phyloP scores from a whole-genome alignment of 257 asterid genomes.

The Ehretia macrophylla region DNA sequence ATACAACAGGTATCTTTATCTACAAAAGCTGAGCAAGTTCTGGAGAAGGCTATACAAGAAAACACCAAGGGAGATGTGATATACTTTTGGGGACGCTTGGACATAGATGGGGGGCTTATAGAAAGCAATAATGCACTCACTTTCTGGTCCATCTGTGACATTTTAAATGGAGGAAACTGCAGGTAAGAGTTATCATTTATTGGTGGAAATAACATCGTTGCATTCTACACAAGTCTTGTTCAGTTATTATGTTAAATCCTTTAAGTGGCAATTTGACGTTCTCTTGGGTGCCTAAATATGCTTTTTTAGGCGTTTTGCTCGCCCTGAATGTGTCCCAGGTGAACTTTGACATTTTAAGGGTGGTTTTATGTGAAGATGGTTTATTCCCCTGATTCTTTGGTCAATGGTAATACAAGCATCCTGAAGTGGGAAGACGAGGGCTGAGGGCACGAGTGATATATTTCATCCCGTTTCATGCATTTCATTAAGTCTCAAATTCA shows the following conservation, averaged over 20 bases:
- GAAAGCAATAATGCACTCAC: constrained; percentile 68
- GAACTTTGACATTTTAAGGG: too few species aligned
- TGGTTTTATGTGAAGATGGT: too few species aligned
- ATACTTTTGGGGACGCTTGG: constrained; percentile 78
- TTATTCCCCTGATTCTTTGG: too few species aligned
- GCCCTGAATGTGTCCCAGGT: too few species aligned
- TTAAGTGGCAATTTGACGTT: neutral
- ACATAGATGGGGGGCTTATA: constrained; percentile 58
- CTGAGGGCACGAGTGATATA: too few species aligned
- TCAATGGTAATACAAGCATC: too few species aligned
- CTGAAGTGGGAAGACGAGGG: too few species aligned
- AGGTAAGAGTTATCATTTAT: constrained; percentile 38
- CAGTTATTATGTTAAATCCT: neutral
- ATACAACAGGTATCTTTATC: constrained; percentile 65
- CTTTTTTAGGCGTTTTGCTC: neutral
- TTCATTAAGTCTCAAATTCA: too few species aligned
- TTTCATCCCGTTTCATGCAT: too few species aligned
- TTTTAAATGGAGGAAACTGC: constrained; percentile 93
- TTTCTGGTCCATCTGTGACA: constrained; percentile 96
- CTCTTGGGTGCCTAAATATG: neutral
- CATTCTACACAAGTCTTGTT: neutral
- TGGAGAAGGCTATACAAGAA: constrained; percentile 68
- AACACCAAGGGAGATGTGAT: constrained; percentile 75
- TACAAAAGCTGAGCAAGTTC: constrained; percentile 62
- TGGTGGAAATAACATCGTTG: too few species aligned